Conservation (phyloP, 768 basidiomycete genomes). For the Tylopilus balloui region DNA sequence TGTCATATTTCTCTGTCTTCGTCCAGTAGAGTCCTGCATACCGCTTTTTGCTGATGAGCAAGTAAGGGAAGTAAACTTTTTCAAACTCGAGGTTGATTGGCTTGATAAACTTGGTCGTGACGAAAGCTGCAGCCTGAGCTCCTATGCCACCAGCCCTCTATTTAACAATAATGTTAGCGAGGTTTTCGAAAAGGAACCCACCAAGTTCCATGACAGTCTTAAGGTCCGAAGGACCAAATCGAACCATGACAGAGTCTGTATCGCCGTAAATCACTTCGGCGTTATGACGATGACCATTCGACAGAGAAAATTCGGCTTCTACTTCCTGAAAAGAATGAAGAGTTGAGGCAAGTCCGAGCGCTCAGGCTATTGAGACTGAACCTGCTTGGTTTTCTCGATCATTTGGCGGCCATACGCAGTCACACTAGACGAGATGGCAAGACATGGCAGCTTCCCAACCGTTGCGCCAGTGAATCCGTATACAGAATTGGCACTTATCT, state of each 20-base stretch:
- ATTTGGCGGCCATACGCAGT: slow-evolving; percentile 98
- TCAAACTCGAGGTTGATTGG: slow-evolving; percentile 99
- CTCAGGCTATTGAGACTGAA: slow-evolving; percentile 23
- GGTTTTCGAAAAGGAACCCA: slow-evolving; percentile 31
- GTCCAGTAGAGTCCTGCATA: slow-evolving; percentile 99
- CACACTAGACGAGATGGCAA: slow-evolving; percentile 91
- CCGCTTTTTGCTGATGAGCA: slow-evolving; percentile 97
- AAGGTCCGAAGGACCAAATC: slow-evolving; percentile 88
- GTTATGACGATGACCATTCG: slow-evolving; percentile 81
- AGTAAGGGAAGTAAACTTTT: slow-evolving; percentile 97
- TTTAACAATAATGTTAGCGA: background rate
- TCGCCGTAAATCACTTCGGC: slow-evolving; percentile 98
- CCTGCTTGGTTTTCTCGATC: slow-evolving; percentile 96
- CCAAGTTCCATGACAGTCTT: slow-evolving; percentile 87
- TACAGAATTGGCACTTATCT: slow-evolving; percentile 99
- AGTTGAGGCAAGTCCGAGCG: background rate
- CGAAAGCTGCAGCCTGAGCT: slow-evolving; percentile 86
- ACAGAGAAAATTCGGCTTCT: slow-evolving; percentile 78
- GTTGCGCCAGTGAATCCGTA: slow-evolving; percentile 99
- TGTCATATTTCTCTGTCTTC: slow-evolving; percentile 89
- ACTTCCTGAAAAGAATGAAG: slow-evolving; percentile 51
- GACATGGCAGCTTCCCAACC: slow-evolving; percentile 92
- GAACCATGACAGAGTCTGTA: slow-evolving; percentile 99
- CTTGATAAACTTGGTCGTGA: slow-evolving; percentile 85
- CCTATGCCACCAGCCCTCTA: slow-evolving; percentile 42